Base-by-base conservation (phyloP, 2,329 filamentous ascomycete species). In the Metarhizium guizhouense region DNA sequence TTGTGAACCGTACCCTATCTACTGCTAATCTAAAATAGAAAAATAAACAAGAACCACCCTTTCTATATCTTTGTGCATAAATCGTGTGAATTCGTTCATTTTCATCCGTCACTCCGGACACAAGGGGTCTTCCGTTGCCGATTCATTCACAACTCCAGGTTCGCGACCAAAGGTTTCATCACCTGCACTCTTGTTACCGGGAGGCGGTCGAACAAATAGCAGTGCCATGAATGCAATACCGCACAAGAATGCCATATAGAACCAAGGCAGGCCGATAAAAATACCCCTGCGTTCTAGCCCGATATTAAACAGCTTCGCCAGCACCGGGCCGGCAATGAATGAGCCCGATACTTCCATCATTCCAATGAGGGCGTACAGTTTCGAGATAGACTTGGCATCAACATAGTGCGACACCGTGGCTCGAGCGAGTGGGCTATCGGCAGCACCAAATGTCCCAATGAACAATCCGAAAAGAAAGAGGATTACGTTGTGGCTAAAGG, bases 371-470 rank as follows among this genome's bases (percentile, higher is more conserved):
- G 72, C 72, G 57, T 74, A 74, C 3, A 75, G 59, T 29, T 72
- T 66, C 36, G 73, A 74, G 1, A 71, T 75, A 32, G 68, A 68
- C 50, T 70, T 62, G 7, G 68, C 60, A 11, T 65, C 60, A 18
- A 75, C 71, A 53, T 71, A 72, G 53, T 71, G 70, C 0, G 73
- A 71, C 7, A 73, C 61, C 2, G 72, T 70, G n/a, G 73, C 71
- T 36, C 73, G 65, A 1, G 68, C 68, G 11, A 75, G 64, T 1
- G 73, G 71, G 38, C 63, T 69, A 20, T 68, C 67, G 0, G 71
- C 72, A 0, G 68, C 65, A n/a, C 73, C 72, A 55, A 75, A 67
- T 0, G 69, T 70, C 11, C 63, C 60, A 49, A 75, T 60, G 47
- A 71, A 68, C 2, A 75, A 61, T 0, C 71, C 72, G 18, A 70